Percentiles rank a stretch among this genome's conserved stretches.
phyloP scores from a whole-genome alignment of 2,329 filamentous ascomycete species.

The Alternaria arbusti region DNA sequence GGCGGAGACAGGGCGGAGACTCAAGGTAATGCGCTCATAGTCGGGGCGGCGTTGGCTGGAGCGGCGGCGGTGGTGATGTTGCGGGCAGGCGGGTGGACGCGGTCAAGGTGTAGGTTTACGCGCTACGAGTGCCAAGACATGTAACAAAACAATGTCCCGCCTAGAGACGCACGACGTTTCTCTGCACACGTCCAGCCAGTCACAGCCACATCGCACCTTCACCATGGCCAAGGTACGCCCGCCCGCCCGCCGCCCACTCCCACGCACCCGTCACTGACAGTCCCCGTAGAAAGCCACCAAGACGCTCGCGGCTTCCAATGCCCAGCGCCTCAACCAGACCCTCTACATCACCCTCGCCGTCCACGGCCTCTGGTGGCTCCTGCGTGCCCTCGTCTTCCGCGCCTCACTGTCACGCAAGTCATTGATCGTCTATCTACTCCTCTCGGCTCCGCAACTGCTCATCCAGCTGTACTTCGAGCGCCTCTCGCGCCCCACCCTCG shows the following conservation, averaged over 20 bases:
- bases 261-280: conserved; percentile 29
- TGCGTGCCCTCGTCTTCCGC: conserved; percentile 70
- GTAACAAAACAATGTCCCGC: conserved; percentile 1
- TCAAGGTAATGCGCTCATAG: conserved; percentile 11
- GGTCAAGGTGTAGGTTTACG: conserved; percentile 12
- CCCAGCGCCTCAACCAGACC: conserved; percentile 76
- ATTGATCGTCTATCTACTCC: conserved; percentile 69
- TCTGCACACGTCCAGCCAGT: neutral
- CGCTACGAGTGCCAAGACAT: neutral
- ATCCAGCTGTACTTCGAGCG: conserved; percentile 88
- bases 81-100: conserved; percentile 10
- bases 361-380: conserved; percentile 76
- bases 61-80: conserved; percentile 2
- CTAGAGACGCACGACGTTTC: neutral
- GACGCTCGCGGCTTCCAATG: conserved; percentile 78
- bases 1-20: conserved; percentile 11
- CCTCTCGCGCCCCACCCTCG: conserved; percentile 78
- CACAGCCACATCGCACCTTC: neutral
- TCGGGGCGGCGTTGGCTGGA: neutral
- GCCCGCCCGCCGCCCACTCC: too few species aligned
- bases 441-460: conserved; percentile 76
- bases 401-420: conserved; percentile 60
- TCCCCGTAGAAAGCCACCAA: conserved; percentile 59
- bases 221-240: conserved; percentile 11
- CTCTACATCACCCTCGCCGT: conserved; percentile 76